Evolutionary conservation across 805 yeast species (phyloP), one percentile per base, ranked within the genome.

Genomic region (Pichia manshurica): DNA sequence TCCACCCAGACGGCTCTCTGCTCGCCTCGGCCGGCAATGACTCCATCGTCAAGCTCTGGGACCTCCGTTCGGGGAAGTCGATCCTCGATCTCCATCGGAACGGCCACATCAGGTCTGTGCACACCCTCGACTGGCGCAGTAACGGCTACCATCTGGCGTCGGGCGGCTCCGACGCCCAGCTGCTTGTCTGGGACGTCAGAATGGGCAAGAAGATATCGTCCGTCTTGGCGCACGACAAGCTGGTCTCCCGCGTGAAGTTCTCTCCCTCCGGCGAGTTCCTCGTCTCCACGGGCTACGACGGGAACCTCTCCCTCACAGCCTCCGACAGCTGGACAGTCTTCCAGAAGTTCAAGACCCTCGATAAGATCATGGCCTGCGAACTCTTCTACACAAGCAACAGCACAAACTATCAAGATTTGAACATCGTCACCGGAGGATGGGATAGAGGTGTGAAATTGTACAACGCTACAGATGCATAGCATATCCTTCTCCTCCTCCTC

Each of bases 161-260:
- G 0, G 97, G 90, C 3, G 81, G 95, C 49, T 91, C 84, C 0
- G 98, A 91, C 65, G 80, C 88, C 28, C 67, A 79, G 2, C 74
- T 88, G 9, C 84, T 84, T 56, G 72, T 90, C 2, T 91, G 97
- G 97, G 99, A 91, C 67, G 45, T 91, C 33, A 71, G 99, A 33
- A 60, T 56, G 46, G 53, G 56, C 15, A 50, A 58, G 39, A 70
- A 69, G 47, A 10, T 53, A 15, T 71, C 69, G 6, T 62, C 72
- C 17, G 76, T 91, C 4, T 81, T 88, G 5, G 89, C 91, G 0
- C 97, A 91, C 64, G 76, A 73, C 2, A 84, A 77, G 57, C 60
- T 88, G 21, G 79, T 90, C 0, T 79, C 93, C 3, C 86, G 77
- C 44, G 70, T 88, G 2, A 68, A 72, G 46, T 81, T 86, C 51